Evolutionary conservation across 2,329 filamentous ascomycete genomes (phyloP).

Genomic region (Cladosporium sphaerospermum): DNA sequence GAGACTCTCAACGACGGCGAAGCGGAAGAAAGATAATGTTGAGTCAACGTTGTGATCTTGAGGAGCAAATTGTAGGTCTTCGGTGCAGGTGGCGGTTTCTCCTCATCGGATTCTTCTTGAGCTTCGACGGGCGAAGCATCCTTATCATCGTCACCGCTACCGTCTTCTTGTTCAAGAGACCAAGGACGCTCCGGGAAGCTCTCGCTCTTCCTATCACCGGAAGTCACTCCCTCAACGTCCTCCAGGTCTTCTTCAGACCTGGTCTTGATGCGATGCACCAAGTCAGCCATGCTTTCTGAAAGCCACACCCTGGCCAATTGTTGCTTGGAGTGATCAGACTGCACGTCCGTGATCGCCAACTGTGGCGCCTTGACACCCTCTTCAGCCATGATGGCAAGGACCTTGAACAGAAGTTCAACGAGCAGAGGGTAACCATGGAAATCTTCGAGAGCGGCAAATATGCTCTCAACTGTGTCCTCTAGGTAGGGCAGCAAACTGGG

Average conservation of each 20-base stretch:
- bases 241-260: slow-evolving; percentile 2
- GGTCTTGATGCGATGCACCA: slow-evolving; percentile 31
- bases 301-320: slow-evolving; percentile 14
- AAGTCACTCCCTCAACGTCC: slow-evolving; percentile 3
- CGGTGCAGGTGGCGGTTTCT: slow-evolving; percentile 55
- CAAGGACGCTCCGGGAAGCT: slow-evolving; percentile 27
- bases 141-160: slow-evolving; percentile 26
- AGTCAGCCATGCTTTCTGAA: slow-evolving; percentile 37
- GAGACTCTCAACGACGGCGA: slow-evolving; percentile 72
- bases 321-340: neutral
- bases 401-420: slow-evolving; percentile 77
- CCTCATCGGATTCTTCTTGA: slow-evolving; percentile 20
- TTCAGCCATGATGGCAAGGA: slow-evolving; percentile 74
- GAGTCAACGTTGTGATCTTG: slow-evolving; percentile 74
- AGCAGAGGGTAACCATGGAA: slow-evolving; percentile 88
- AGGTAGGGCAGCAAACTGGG: slow-evolving; percentile 76
- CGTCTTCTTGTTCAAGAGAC: slow-evolving; percentile 28
- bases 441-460: slow-evolving; percentile 88
- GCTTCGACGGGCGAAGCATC: slow-evolving; percentile 17
- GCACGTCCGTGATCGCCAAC: slow-evolving; percentile 38
- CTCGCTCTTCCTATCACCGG: slow-evolving; percentile 24
- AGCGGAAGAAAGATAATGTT: slow-evolving; percentile 83
- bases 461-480: slow-evolving; percentile 83
- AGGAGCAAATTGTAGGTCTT: slow-evolving; percentile 76
- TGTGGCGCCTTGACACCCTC: slow-evolving; percentile 62